Evolutionary conservation across 768 basidiomycete species (phyloP).

Genomic region (Xerocomellus dryophilus): DNA sequence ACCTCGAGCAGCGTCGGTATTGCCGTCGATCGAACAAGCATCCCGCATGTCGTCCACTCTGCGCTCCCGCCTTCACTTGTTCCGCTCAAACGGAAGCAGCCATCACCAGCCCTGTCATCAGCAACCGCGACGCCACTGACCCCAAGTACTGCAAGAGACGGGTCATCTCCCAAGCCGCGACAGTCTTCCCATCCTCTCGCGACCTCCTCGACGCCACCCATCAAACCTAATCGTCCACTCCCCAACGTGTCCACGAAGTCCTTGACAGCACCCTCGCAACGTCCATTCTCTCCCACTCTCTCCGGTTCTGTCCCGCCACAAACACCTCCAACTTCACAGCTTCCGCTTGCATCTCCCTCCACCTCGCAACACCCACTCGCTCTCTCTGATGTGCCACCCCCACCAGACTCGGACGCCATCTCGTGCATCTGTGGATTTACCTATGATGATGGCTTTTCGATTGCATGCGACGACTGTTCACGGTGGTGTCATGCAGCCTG

Average conservation of each 20-base stretch:
- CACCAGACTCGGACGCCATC: constrained; percentile 46
- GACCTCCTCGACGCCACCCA: constrained; percentile 18
- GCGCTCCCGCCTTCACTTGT: constrained; percentile 29
- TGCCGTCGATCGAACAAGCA: constrained; percentile 23
- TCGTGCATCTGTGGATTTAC: constrained; percentile 72
- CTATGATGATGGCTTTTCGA: constrained; percentile 80
- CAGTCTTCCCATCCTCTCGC: constrained; percentile 19
- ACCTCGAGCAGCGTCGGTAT: constrained; percentile 25
- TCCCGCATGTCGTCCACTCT: constrained; percentile 21
- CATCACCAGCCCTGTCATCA: constrained; percentile 20
- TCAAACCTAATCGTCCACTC: constrained; percentile 5
- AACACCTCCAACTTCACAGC: constrained; percentile 13
- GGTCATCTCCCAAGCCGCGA: constrained; percentile 15
- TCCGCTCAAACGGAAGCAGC: constrained; percentile 43
- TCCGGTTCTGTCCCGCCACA: constrained; percentile 12
- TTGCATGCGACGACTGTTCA: constrained; percentile 79
- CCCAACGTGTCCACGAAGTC: constrained; percentile 14
- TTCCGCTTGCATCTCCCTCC: constrained; percentile 19
- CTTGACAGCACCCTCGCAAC: constrained; percentile 13
- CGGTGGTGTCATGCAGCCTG: constrained; percentile 86
- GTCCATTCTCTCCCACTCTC: constrained; percentile 18
- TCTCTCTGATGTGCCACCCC: constrained; percentile 19
- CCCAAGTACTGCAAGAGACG: constrained; percentile 6
- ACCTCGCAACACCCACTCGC: constrained; percentile 20
- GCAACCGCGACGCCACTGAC: constrained; percentile 8